These are phyloP conservation scores for Penicillium italicum DNA, from an alignment of 2,329 filamentous ascomycete species.

Conservation along the genomic window DNA sequence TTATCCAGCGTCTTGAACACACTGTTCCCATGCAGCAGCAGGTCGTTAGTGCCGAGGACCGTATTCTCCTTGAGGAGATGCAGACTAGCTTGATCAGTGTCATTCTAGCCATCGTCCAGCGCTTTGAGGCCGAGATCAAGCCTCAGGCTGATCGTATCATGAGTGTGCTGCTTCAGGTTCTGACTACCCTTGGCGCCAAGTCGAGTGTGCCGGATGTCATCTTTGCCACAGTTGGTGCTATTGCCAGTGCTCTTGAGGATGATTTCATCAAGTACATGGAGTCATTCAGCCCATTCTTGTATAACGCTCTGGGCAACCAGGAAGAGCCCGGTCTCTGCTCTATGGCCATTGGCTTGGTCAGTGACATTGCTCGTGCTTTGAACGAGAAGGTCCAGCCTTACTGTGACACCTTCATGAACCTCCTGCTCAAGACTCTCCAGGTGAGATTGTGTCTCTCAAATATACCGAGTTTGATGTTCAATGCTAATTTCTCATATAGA, in stretches of 20 bases:
- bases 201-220: constrained; percentile 92
- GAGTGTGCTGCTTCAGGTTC: constrained; percentile 77
- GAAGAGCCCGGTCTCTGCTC: constrained; percentile 92
- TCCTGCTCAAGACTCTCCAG: constrained; percentile 84
- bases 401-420: constrained; percentile 98
- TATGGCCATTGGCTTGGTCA: constrained; percentile 95
- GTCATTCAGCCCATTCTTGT: constrained; percentile 84
- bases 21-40: constrained; percentile 86
- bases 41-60: constrained; percentile 95
- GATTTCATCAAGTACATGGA: constrained; percentile 98
- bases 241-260: constrained; percentile 85
- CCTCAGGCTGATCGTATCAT: constrained; percentile 93
- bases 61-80: constrained; percentile 93
- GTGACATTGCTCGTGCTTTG: constrained; percentile 89
- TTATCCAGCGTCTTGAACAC: constrained; percentile 85
- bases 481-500: constrained; percentile 5
- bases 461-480: not conserved
- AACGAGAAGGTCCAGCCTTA: constrained; percentile 88
- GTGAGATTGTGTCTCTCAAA: constrained; percentile 43
- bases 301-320: constrained; percentile 91
- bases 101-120: constrained; percentile 83
- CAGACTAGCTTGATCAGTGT: constrained; percentile 93
- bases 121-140: constrained; percentile 84
- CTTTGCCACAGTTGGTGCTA: constrained; percentile 86
- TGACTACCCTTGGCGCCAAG: constrained; percentile 73